These are phyloP conservation scores for Ascochyta lentis DNA, from an alignment of 2,329 filamentous ascomycete genomes.

Conservation along the genomic window DNA sequence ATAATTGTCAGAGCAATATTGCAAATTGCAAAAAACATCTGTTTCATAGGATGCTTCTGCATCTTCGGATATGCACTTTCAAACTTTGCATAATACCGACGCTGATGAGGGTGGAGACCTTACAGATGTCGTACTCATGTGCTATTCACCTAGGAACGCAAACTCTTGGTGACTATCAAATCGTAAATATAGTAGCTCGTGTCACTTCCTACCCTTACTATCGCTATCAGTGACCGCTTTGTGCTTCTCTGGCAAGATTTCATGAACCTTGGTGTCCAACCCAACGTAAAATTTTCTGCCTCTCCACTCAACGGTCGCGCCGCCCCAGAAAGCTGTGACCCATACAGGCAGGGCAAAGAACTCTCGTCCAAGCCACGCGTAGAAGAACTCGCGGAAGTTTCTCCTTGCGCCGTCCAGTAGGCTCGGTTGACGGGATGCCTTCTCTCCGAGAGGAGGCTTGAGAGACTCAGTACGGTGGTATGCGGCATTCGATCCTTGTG, in stretches of 20 bases:
- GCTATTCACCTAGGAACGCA: too few species aligned
- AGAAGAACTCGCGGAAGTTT: slow-evolving; percentile 73
- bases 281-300: slow-evolving; percentile 82
- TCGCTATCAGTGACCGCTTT: background rate
- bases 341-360: slow-evolving; percentile 85
- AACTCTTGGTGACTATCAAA: too few species aligned
- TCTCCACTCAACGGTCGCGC: slow-evolving; percentile 85
- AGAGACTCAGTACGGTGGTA: slow-evolving; percentile 28
- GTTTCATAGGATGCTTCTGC: too few species aligned
- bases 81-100: too few species aligned
- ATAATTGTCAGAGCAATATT: too few species aligned
- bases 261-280: slow-evolving; percentile 81
- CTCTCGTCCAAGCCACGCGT: slow-evolving; percentile 86
- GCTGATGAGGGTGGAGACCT: too few species aligned
- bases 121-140: too few species aligned
- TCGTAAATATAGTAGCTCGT: background rate
- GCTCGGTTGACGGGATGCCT: slow-evolving; percentile 16
- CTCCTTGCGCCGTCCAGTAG: slow-evolving; percentile 54
- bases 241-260: slow-evolving; percentile 48
- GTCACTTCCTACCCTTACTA: background rate
- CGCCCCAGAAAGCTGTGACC: slow-evolving; percentile 88
- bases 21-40: too few species aligned
- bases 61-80: too few species aligned
- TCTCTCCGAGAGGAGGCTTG: slow-evolving; percentile 31
- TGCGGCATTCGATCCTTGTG: slow-evolving; percentile 49